A percentile compares a stretch with the other conserved stretches of the same genome.
These are phyloP conservation scores for Phytopythium sindhum DNA, from an alignment of 352 stramenopile genomes.

Conservation along the genomic window DNA sequence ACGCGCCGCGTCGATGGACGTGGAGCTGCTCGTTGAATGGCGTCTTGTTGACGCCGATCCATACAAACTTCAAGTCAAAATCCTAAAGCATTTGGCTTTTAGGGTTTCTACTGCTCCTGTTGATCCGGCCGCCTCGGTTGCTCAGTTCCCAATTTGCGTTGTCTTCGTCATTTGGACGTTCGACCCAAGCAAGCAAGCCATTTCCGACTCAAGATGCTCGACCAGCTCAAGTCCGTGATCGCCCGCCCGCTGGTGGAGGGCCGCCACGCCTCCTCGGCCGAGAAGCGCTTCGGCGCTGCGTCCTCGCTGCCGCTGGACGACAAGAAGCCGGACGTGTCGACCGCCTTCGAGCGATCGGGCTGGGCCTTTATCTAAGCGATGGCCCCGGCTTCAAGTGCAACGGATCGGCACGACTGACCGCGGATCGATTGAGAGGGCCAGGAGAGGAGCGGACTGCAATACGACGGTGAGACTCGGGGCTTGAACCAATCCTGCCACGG, in stretches of 20 bases:
- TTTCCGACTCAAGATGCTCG: conserved; percentile 35
- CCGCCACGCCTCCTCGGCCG: conserved; percentile 14
- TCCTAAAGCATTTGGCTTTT: no score
- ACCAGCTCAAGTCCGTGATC: conserved; percentile 74
- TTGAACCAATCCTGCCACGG: background rate
- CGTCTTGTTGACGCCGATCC: background rate
- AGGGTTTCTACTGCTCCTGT: background rate
- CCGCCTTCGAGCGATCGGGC: conserved; percentile 73
- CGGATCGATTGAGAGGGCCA: background rate
- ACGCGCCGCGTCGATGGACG: conserved; percentile 10
- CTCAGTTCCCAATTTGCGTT: conserved; percentile 45
- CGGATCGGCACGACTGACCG: background rate
- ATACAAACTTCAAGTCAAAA: conserved; percentile 1
- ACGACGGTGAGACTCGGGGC: background rate
- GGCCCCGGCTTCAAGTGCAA: background rate
- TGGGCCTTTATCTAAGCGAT: conserved; percentile 69
- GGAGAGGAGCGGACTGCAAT: background rate
- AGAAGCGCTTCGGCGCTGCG: conserved; percentile 36
- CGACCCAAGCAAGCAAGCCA: conserved; percentile 10
- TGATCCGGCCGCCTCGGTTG: conserved; percentile 2
- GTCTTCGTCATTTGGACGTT: conserved; percentile 14
- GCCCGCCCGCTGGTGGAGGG: conserved; percentile 26
- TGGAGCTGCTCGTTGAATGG: conserved; percentile 3
- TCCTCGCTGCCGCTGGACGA: conserved; percentile 28
- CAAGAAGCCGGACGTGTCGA: conserved; percentile 49